phyloP scores from a whole-genome alignment of 306 rosid species.

The Inga leiocalycina region DNA sequence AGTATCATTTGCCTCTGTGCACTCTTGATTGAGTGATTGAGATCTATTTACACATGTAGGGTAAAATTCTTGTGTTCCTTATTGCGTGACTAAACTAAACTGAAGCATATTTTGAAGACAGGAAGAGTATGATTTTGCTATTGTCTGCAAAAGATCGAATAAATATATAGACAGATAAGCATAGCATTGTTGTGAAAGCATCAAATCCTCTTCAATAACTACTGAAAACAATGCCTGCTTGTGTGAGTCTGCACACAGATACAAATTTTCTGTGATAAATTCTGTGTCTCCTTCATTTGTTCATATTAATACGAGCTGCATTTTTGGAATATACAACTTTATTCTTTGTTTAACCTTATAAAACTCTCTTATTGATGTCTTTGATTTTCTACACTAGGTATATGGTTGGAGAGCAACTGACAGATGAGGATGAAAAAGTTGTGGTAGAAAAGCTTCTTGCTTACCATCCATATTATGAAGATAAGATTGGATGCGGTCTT shows the following conservation, averaged over 20 bases:
- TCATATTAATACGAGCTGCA: not conserved
- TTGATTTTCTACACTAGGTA: slow-evolving; percentile 43
- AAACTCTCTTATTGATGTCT: not conserved
- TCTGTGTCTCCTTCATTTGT: not conserved
- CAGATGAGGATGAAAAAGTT: slow-evolving; percentile 63
- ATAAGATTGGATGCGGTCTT: slow-evolving; percentile 88
- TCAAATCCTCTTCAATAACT: not conserved
- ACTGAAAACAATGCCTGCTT: not conserved
- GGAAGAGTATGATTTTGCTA: not conserved
- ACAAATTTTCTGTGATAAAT: not conserved
- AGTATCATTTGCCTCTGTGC: not conserved
- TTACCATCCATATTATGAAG: slow-evolving; percentile 78
- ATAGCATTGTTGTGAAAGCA: not conserved
- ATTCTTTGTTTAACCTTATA: not conserved
- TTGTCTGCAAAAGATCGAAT: not conserved
- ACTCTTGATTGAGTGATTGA: not conserved
- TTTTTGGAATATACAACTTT: not conserved
- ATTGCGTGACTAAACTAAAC: not conserved
- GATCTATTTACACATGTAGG: not conserved
- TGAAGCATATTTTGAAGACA: not conserved
- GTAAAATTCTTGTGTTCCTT: not conserved
- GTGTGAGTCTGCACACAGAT: not conserved
- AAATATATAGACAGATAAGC: not conserved
- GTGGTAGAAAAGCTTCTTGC: slow-evolving; percentile 71
- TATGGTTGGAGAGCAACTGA: slow-evolving; percentile 63